phyloP scores from a whole-genome alignment of 805 yeast genomes.

The Lachancea nothofagi region DNA sequence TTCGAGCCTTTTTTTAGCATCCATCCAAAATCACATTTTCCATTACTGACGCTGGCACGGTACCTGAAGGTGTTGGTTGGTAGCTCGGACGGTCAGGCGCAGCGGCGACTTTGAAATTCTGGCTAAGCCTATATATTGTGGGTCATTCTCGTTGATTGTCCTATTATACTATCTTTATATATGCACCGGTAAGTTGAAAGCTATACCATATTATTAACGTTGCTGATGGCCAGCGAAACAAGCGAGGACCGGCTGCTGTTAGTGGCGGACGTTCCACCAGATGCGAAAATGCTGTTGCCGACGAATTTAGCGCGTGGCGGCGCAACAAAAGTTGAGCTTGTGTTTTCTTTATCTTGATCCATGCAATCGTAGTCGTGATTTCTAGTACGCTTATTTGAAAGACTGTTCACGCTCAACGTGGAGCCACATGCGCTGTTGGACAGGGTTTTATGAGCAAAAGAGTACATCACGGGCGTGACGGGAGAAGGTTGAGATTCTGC shows the following conservation, averaged over 20 bases:
- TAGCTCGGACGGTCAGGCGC: background rate
- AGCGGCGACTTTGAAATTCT: too few species aligned
- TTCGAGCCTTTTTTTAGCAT: background rate
- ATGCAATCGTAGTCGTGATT: constrained; percentile 8
- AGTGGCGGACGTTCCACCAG: constrained; percentile 23
- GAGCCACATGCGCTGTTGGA: constrained; percentile 27
- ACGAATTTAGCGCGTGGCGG: constrained; percentile 31
- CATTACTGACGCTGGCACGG: background rate
- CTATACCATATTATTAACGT: constrained; percentile 9
- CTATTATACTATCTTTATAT: constrained; percentile 2
- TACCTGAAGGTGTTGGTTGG: background rate
- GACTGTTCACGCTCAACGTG: constrained; percentile 27
- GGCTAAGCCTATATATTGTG: background rate
- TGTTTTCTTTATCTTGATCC: constrained; percentile 26
- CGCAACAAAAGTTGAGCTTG: constrained; percentile 18
- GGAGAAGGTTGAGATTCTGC: constrained; percentile 26
- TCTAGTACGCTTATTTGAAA: constrained; percentile 15
- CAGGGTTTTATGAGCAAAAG: constrained; percentile 23
- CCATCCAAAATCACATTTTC: background rate
- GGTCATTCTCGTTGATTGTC: background rate
- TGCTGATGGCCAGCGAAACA: constrained; percentile 19
- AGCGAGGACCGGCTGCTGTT: constrained; percentile 24
- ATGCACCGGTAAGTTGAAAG: background rate
- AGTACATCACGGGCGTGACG: constrained; percentile 31
- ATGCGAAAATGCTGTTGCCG: constrained; percentile 25